Evolutionary conservation across 768 basidiomycete species (phyloP).

Genomic region (Daedaleopsis sinensis): DNA sequence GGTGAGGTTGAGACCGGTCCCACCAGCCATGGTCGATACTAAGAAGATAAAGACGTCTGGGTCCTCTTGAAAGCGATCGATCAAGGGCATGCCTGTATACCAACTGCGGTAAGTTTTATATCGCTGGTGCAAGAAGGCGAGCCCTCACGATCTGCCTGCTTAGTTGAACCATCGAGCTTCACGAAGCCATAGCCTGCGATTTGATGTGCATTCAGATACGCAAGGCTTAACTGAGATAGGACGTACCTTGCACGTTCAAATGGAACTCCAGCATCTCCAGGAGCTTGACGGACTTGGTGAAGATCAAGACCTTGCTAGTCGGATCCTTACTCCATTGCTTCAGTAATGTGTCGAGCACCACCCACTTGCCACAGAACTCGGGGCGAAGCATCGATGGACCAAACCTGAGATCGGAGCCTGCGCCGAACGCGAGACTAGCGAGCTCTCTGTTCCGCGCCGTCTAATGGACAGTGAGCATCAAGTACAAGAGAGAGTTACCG

Average conservation of each 20-base stretch:
- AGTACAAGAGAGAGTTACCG: neutral
- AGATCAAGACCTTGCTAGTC: conserved; percentile 88
- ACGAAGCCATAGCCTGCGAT: conserved; percentile 58
- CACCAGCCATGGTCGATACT: conserved; percentile 90
- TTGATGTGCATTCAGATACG: neutral
- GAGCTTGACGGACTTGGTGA: conserved; percentile 91
- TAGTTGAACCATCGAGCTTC: conserved; percentile 80
- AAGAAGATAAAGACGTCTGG: conserved; percentile 78
- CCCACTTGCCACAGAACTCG: conserved; percentile 84
- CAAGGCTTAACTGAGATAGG: neutral
- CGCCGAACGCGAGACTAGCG: conserved; percentile 65
- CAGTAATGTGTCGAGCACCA: conserved; percentile 67
- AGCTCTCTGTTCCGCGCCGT: conserved; percentile 62
- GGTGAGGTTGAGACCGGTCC: conserved; percentile 88
- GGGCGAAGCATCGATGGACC: conserved; percentile 64
- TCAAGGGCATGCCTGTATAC: conserved; percentile 75
- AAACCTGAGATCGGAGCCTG: conserved; percentile 57
- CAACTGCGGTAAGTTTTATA: conserved; percentile 5
- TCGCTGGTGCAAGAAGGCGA: neutral
- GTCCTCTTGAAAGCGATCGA: conserved; percentile 82
- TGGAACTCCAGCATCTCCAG: conserved; percentile 85
- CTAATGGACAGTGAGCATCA: conserved; percentile 21
- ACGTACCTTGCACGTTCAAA: conserved; percentile 56
- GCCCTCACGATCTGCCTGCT: conserved; percentile 32
- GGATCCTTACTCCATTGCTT: conserved; percentile 65